phyloP scores from a whole-genome alignment of 257 asterid genomes.

The Plantago ovata region DNA sequence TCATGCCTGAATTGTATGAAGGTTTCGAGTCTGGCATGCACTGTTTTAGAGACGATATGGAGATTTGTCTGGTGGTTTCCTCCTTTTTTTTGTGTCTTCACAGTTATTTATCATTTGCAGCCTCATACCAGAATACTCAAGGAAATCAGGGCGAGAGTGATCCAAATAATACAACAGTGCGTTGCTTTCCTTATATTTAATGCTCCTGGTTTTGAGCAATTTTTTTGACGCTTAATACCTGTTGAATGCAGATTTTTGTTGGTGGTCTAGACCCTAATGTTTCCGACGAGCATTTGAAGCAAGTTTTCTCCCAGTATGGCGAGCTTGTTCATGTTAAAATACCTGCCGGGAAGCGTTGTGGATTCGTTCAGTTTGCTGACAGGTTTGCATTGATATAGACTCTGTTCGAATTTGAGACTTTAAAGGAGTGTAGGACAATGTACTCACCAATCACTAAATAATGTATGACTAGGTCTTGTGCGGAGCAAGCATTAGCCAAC shows the following conservation, averaged over 20 bases:
- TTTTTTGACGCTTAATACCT: conserved; percentile 13
- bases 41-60: too few relatives aligned
- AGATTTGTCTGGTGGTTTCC: too few relatives aligned
- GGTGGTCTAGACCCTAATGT: conserved; percentile 82
- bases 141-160: conserved; percentile 83
- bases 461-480: conserved; percentile 44
- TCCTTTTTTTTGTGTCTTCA: conserved; percentile 11
- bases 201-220: neutral
- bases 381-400: conserved; percentile 35
- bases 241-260: conserved; percentile 67
- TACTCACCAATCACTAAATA: conserved; percentile 8
- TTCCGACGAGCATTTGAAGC: conserved; percentile 75
- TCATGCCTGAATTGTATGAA: too few relatives aligned
- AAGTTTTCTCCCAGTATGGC: conserved; percentile 75
- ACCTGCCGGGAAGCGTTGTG: conserved; percentile 89
- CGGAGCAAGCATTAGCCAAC: conserved; percentile 68
- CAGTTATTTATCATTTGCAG: conserved; percentile 48
- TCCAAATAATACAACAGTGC: conserved; percentile 86
- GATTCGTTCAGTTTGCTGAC: conserved; percentile 83
- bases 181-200: conserved; percentile 32
- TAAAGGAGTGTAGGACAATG: conserved; percentile 1
- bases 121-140: conserved; percentile 54
- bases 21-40: too few relatives aligned
- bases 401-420: neutral
- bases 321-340: conserved; percentile 77